Conservation (phyloP, 2,329 filamentous ascomycete genomes). For the Fusarium sp. region DNA sequence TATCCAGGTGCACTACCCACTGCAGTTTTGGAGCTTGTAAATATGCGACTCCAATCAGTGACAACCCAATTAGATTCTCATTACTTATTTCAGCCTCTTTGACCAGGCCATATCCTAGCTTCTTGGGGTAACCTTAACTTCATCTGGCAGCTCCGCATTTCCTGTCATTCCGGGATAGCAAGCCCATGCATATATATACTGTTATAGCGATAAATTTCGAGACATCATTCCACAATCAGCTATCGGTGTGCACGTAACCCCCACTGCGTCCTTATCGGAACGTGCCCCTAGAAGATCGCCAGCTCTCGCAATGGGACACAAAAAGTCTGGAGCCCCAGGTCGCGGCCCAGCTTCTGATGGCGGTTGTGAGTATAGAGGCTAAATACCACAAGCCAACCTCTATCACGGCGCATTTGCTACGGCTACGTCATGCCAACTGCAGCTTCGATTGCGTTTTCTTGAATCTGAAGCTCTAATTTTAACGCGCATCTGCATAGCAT, state of each 20-base stretch:
- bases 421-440: conserved; percentile 30
- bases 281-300: conserved; percentile 25
- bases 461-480: conserved; percentile 15
- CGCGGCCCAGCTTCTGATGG: conserved; percentile 7
- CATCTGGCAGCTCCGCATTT: conserved; percentile 20
- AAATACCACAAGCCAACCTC: conserved; percentile 25
- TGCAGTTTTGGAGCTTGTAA: background rate
- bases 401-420: conserved; percentile 33
- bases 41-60: background rate
- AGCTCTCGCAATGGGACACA: conserved; percentile 30
- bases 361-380: conserved; percentile 2
- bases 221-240: conserved; percentile 24
- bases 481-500: background rate
- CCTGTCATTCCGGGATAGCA: conserved; percentile 21
- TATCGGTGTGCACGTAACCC: conserved; percentile 45
- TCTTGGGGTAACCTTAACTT: conserved; percentile 15
- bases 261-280: conserved; percentile 22
- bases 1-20: background rate
- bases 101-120: conserved; percentile 18
- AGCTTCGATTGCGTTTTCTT: conserved; percentile 10
- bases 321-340: conserved; percentile 39
- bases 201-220: conserved; percentile 10
- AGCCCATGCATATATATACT: conserved; percentile 5
- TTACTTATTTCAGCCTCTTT: conserved; percentile 22
- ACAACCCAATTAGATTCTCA: background rate